phyloP scores from a whole-genome alignment of 129 eudicot species.

The Arctium lappa region DNA sequence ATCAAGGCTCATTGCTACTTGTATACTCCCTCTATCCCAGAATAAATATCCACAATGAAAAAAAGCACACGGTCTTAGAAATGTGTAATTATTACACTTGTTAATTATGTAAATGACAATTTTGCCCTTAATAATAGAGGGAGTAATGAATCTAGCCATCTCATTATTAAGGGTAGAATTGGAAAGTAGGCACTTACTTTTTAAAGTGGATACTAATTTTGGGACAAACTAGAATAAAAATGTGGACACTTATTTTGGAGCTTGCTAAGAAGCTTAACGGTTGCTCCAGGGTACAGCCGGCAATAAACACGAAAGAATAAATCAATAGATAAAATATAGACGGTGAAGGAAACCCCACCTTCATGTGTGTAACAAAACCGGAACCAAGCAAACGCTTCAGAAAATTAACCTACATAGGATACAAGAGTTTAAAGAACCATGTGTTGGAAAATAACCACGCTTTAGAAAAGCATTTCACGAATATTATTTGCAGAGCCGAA shows the following conservation, averaged over 20 bases:
- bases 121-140: neutral
- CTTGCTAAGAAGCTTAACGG: too few relatives aligned
- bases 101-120: neutral
- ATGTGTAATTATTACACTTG: too few relatives aligned
- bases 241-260: neutral
- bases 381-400: slow-evolving; percentile 46
- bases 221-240: neutral
- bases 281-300: too few relatives aligned
- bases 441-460: neutral
- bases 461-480: neutral
- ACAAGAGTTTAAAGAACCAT: neutral
- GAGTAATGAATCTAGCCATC: neutral
- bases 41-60: neutral
- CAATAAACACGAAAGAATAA: neutral
- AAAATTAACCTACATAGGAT: slow-evolving; percentile 42
- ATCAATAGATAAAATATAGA: neutral
- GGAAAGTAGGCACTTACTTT: neutral
- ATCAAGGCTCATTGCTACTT: too few relatives aligned
- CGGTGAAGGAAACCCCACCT: slow-evolving; percentile 30
- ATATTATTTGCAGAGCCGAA: neutral
- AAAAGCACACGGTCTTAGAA: neutral
- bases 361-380: slow-evolving; percentile 51
- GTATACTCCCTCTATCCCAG: too few relatives aligned
- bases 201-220: neutral
- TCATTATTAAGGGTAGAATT: neutral